Conservation (phyloP, 371 early-diverging fungal species). For the Apophysomyces elegans region DNA sequence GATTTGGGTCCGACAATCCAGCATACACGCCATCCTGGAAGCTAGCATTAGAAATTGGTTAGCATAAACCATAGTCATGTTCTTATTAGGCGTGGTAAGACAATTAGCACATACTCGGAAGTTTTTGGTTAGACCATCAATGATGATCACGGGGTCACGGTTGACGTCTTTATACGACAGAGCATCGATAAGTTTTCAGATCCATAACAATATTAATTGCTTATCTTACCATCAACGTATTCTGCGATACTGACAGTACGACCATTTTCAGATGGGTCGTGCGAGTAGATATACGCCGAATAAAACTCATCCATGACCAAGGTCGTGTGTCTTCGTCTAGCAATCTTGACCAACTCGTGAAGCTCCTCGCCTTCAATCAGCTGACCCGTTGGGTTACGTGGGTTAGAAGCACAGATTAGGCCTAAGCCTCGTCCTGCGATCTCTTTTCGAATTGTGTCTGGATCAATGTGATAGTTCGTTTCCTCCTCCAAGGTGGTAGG, state of each 20-base stretch:
- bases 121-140: slow-evolving; percentile 52
- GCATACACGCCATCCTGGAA: slow-evolving; percentile 57
- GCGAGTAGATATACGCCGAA: slow-evolving; percentile 51
- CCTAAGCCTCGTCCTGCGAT: slow-evolving; percentile 48
- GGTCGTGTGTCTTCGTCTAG: slow-evolving; percentile 43
- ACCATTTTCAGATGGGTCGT: slow-evolving; percentile 41
- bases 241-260: slow-evolving; percentile 46
- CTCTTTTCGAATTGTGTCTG: slow-evolving; percentile 43
- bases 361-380: slow-evolving; percentile 49
- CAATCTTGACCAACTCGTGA: slow-evolving; percentile 39
- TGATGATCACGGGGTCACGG: slow-evolving; percentile 48
- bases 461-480: slow-evolving; percentile 44
- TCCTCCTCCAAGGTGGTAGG: slow-evolving; percentile 54
- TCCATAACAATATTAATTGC: no score
- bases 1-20: slow-evolving; percentile 57
- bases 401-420: slow-evolving; percentile 51
- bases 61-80: background rate
- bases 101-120: slow-evolving; percentile 33
- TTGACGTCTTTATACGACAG: slow-evolving; percentile 37
- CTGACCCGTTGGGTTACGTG: slow-evolving; percentile 56
- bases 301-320: slow-evolving; percentile 59
- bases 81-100: background rate
- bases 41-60: slow-evolving; percentile 7
- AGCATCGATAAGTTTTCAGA: no score
- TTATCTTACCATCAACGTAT: slow-evolving; percentile 37